Base-by-base conservation (phyloP, 257 asterid species). In the Lycium ferocissimum region DNA sequence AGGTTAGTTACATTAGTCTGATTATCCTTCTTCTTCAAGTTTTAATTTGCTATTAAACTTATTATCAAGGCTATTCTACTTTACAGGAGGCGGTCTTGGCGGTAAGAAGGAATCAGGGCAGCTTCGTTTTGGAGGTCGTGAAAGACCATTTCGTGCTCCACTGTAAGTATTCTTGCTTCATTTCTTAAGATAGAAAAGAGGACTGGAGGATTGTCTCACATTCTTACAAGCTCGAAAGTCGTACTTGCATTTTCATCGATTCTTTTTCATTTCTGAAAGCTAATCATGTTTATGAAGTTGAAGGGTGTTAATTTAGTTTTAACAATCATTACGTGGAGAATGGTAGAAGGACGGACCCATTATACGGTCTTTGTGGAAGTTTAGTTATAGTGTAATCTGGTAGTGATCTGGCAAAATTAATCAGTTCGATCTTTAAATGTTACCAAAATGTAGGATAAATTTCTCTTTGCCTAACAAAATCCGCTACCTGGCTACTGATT, bases 101-200 rank as follows among this genome's bases (percentile, higher is more conserved):
- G 98, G 99, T 51, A 96, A 92, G 92, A 96, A 96, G 90, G 99
- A 96, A 90, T 97, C 98, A 10, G 98, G 99, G 66, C 98, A 97
- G 85, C 96, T 97, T 87, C 94, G 99, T 62, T 97, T 97, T 87
- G 98, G 99, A 80, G 99, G 99, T 83, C 93, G 99, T 78, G 98
- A 97, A 83, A 93, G 98, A 85, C 99, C 81, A 51, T 76, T 76
- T 51, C 62, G 81, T 22, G 81, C 81, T 22, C 81, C 81, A 7
- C 62, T 76, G 81, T 76, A 76, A 76, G 22, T 76, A 76, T 49
- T 76, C 62, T 49, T 47, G 17, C 63, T 49, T 76, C 81, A 51
- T 13, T 37, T 26, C 33, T 76, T 22, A 51, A 76, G 62, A 20
- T 7, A 22, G 11, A 15, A 13, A 76, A 22, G 45, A 76, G 62